Evolutionary conservation across 148 eudicot genomes (phyloP), one percentile per base, ranked within the genome.

Genomic region (Persicaria maculosa): DNA sequence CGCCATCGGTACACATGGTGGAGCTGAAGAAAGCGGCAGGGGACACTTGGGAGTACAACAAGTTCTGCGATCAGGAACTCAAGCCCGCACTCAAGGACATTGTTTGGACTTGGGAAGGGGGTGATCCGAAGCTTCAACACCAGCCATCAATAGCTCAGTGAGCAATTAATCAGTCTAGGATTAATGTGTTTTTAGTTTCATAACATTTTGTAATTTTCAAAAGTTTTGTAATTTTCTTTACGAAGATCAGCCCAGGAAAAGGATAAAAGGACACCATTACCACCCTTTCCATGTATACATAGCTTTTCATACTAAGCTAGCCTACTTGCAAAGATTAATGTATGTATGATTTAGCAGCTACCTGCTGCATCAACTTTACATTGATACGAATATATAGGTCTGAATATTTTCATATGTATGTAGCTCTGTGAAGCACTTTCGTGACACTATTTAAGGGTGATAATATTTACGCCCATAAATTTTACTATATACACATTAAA

Each of bases 1-100:
- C 97, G 17, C 97, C 98, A 16, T 82, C 83, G 47, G 82, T 89
- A 57, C 91, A 89, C 54, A 74, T 93, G 74, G 86, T 93, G 79
- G 98, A 93, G 83, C 81, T 93, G 67, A 93, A 81, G 81, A 93
- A 93, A 75, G 75, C 81, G 6, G 77, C 89, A 0, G 98, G 98
- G 3, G 97, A 93, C 73, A 86, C 97, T 0, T 46, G 88, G 65
- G 98, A 93, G 74, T 93, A 91, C 52, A 72, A 48, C 6, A 75
- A 83, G 19, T 89, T 93, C 73, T 87, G 85, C 71, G 77, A 88
- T 76, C 73, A 76, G 15, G 95, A 84, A 3, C 71, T 93, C 80
- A 91, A 72, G 77, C 97, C 97, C 78, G 86, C 87, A 3, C 85
- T 93, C 3, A 84, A 87, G 62, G 95, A 90, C 44, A 81, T 90